Base-by-base conservation (phyloP, 176 grass and related monocot genomes). In the Alopecurus myosuroides region DNA sequence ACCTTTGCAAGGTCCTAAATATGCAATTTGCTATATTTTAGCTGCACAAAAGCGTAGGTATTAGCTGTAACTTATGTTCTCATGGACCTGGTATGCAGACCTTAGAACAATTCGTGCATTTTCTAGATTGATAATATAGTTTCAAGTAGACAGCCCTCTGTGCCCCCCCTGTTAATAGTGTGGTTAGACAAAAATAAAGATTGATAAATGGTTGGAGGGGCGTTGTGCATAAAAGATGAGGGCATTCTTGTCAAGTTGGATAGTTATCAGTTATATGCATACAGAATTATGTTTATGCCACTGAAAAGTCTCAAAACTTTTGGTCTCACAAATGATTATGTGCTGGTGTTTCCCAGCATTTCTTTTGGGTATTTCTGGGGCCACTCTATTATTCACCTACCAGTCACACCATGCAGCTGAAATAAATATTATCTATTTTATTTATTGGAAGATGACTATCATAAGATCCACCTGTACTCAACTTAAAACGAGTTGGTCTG, bases 401-500 rank as follows among this genome's bases (percentile, higher is more conserved):
- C 79, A 82, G 63, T 77, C 51, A 53, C 33, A 71, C 11, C 18
- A 19, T n/a, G 77, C 33, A 82, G 19, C 61, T 81, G 62, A 80
- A 77, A 44, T 34, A 53, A 86, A 70, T 82, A 71, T 26, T 26
- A 14, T 44, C 3, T 76, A 77, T 62, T 67, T 85, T 42, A 45
- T 80, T 81, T 81, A 34, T 48, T 69, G n/a, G 40, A 82, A 77
- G 41, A 18, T 15, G 40, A 46, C 68, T 81, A 46, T 64, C 52
- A 66, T 11, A 77, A 77, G 12, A 52, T 26, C 29, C 60, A 39
- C 45, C 74, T 82, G 63, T 85, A 72, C 62, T 71, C 34, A 53
- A 72, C 64, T 78, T 26, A 86, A 60, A 76, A 53, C 48, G 78
- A 63, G 73, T 61, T 90, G 53, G 31, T 71, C 78, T 55, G 56